Evolutionary conservation across 352 stramenopile species (phyloP).

Genomic region (Lagenidium sp.): DNA sequence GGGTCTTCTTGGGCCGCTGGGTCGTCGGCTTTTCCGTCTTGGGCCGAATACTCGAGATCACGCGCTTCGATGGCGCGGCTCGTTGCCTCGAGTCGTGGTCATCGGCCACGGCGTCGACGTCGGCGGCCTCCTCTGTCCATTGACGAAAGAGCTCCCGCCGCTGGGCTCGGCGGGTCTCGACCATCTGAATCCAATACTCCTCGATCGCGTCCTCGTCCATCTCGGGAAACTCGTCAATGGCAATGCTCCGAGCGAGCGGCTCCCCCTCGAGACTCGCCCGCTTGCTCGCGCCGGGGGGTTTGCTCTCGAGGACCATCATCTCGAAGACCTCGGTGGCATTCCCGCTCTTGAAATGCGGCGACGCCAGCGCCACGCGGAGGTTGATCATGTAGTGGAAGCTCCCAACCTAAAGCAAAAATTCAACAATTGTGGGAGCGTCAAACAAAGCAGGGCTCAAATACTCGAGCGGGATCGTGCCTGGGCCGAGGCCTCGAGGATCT

Average conservation of each 20-base stretch:
- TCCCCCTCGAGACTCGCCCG: too few species aligned
- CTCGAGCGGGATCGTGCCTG: too few species aligned
- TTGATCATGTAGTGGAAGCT: slow-evolving; percentile 81
- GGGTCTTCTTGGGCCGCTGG: slow-evolving; percentile 19
- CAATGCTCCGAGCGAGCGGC: slow-evolving; percentile 68
- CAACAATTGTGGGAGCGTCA: neutral
- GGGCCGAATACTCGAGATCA: neutral
- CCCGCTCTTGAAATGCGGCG: slow-evolving; percentile 62
- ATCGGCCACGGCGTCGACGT: slow-evolving; percentile 8
- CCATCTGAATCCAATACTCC: slow-evolving; percentile 65
- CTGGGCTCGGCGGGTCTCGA: slow-evolving; percentile 29
- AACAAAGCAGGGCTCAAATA: neutral
- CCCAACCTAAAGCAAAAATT: slow-evolving; percentile 21
- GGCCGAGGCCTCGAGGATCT: slow-evolving; percentile 41
- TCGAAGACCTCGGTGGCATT: slow-evolving; percentile 46
- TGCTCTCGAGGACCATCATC: slow-evolving; percentile 70
- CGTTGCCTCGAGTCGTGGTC: too few species aligned
- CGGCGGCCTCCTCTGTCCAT: slow-evolving; percentile 21
- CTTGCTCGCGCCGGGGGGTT: slow-evolving; percentile 13
- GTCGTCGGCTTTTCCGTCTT: neutral
- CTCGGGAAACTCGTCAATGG: slow-evolving; percentile 79
- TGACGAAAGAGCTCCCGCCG: slow-evolving; percentile 34
- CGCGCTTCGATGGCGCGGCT: slow-evolving; percentile 1
- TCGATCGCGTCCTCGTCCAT: slow-evolving; percentile 80
- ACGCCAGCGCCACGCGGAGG: slow-evolving; percentile 47